phyloP scores from a whole-genome alignment of 305 asterid species.

The Galium porrigens region DNA sequence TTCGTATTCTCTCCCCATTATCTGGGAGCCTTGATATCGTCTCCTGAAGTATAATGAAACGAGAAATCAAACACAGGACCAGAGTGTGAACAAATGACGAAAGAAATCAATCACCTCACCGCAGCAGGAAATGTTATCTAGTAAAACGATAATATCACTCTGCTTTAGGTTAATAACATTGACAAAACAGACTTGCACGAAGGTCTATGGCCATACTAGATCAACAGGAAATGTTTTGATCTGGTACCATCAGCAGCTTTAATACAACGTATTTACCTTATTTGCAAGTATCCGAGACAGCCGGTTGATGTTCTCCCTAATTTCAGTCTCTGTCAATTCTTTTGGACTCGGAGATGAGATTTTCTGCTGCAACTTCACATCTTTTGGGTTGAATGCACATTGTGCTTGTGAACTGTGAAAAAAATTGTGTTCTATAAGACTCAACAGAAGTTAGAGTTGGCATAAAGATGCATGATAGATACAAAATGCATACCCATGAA shows the following conservation, averaged over 20 bases:
- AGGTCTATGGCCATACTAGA: not conserved
- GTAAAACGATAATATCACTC: not conserved
- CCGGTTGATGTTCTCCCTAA: constrained; percentile 45
- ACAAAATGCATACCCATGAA: constrained; percentile 40
- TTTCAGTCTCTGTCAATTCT: constrained; percentile 48
- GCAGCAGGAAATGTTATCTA: not conserved
- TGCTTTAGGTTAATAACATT: not conserved
- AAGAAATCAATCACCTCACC: not conserved
- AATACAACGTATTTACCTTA: constrained; percentile 29
- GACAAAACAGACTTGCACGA: not conserved
- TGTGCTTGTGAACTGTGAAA: constrained; percentile 39
- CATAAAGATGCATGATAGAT: not conserved
- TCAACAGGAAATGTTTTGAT: not conserved
- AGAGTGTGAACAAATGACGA: not conserved
- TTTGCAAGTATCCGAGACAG: constrained; percentile 32
- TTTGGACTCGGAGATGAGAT: constrained; percentile 24
- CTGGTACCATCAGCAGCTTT: not conserved
- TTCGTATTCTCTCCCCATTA: constrained; percentile 53
- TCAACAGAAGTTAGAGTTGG: constrained; percentile 7
- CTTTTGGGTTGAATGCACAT: constrained; percentile 67
- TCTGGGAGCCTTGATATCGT: constrained; percentile 52
- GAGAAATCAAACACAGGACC: not conserved
- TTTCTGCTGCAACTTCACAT: constrained; percentile 32
- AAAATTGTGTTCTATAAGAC: constrained; percentile 4
- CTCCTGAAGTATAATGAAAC: constrained; percentile 23